A percentile compares a stretch with the other conserved stretches of the same genome.
Evolutionary conservation across 2,329 filamentous ascomycete genomes (phyloP).

Genomic region (Dryadomyces quercus-mongolicae): DNA sequence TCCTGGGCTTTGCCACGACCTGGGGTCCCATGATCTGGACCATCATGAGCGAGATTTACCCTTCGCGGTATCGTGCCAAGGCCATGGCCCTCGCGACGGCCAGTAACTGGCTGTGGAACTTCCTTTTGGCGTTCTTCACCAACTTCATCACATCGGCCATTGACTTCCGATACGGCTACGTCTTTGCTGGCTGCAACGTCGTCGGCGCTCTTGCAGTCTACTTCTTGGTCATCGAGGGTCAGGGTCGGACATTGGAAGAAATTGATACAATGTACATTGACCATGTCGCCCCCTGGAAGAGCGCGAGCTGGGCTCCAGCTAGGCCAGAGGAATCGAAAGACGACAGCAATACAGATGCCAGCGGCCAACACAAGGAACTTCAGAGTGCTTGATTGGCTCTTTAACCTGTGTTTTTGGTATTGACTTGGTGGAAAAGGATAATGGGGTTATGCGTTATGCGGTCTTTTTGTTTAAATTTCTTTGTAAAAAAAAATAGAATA

Average conservation of each 20-base stretch:
- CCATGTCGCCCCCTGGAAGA: slow-evolving; percentile 6
- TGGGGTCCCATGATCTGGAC: slow-evolving; percentile 14
- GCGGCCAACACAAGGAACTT: no score
- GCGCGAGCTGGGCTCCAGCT: background rate
- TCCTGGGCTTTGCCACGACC: slow-evolving; percentile 50
- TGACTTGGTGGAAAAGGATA: no score
- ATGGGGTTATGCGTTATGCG: no score
- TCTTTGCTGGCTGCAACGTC: slow-evolving; percentile 20
- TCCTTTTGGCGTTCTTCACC: slow-evolving; percentile 25
- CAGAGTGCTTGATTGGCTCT: no score
- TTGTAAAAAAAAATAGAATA: no score
- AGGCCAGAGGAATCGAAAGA: no score
- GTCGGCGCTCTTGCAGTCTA: slow-evolving; percentile 28
- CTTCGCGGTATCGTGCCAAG: slow-evolving; percentile 12
- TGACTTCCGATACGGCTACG: slow-evolving; percentile 57
- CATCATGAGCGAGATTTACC: slow-evolving; percentile 13
- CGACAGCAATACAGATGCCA: no score
- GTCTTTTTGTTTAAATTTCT: no score
- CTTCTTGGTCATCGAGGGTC: slow-evolving; percentile 77
- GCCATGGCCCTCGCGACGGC: slow-evolving; percentile 17
- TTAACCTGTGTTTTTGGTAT: no score
- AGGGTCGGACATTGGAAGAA: slow-evolving; percentile 71
- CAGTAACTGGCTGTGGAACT: slow-evolving; percentile 48
- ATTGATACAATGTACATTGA: slow-evolving; percentile 51
- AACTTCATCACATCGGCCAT: slow-evolving; percentile 40